These are phyloP conservation scores for Candida chauliodis DNA, from an alignment of 805 yeast genomes.

Conservation along the genomic window DNA sequence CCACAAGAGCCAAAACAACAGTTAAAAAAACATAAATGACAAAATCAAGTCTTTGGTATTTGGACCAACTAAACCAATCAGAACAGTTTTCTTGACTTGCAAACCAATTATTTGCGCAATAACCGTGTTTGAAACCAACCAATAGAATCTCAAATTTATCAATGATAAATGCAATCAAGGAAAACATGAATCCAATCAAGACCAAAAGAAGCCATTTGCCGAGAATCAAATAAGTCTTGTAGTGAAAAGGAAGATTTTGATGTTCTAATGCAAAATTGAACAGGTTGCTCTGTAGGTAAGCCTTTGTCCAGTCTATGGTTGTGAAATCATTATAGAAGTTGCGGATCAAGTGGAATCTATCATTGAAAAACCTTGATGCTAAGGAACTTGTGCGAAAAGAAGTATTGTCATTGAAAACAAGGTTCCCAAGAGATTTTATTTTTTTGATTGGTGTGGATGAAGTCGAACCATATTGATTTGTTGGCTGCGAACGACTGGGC, in stretches of 20 bases:
- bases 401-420: conserved; percentile 9
- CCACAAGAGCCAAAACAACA: conserved; percentile 37
- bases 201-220: conserved; percentile 51
- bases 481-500: conserved; percentile 9
- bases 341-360: conserved; percentile 18
- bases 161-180: conserved; percentile 48
- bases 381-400: conserved; percentile 13
- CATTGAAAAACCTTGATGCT: conserved; percentile 15
- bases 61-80: conserved; percentile 46
- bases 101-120: conserved; percentile 45
- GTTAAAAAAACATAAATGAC: conserved; percentile 35
- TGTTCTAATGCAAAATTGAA: conserved; percentile 36
- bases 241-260: conserved; percentile 20
- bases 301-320: conserved; percentile 57
- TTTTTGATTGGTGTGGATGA: conserved; percentile 1
- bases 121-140: conserved; percentile 51
- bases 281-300: conserved; percentile 41
- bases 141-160: conserved; percentile 45
- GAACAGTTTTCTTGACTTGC: conserved; percentile 39
- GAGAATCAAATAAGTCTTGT: conserved; percentile 28
- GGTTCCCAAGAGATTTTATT: conserved; percentile 8
- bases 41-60: conserved; percentile 26
- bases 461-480: conserved; percentile 4
- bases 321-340: conserved; percentile 58
- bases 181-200: conserved; percentile 42